Percentiles rank a stretch among this genome's conserved stretches.
Evolutionary conservation across 2,329 filamentous ascomycete species (phyloP).

Genomic region (Fusarium mundagurra): DNA sequence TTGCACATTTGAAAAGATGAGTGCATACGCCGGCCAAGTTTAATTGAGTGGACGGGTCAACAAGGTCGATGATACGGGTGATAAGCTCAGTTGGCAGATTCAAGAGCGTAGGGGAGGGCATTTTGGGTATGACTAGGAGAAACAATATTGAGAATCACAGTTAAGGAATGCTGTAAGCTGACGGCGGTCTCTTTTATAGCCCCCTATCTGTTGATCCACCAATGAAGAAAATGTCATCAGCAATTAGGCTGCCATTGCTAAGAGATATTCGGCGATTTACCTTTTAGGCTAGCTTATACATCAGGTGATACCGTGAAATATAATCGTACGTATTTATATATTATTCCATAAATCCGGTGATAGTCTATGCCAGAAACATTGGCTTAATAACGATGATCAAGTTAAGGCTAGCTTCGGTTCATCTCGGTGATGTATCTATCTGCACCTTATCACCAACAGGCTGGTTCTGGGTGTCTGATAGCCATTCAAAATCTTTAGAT

Average conservation of each 20-base stretch:
- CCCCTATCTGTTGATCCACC: not conserved
- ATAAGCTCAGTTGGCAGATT: not conserved
- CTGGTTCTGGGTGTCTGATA: too few relatives aligned
- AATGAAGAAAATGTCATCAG: not conserved
- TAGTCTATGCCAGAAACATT: too few relatives aligned
- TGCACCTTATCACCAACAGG: too few relatives aligned
- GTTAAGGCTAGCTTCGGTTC: too few relatives aligned
- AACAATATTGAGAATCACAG: accelerated
- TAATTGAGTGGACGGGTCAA: not conserved
- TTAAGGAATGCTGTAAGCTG: not conserved
- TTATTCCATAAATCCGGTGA: too few relatives aligned
- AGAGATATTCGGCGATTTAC: not conserved
- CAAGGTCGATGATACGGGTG: not conserved
- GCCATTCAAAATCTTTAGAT: too few relatives aligned
- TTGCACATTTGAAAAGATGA: not conserved
- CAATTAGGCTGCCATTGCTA: not conserved
- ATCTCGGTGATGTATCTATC: too few relatives aligned
- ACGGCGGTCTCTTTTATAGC: not conserved
- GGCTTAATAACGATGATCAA: too few relatives aligned
- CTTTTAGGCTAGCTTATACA: too few relatives aligned
- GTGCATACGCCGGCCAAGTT: not conserved
- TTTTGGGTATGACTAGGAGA: not conserved
- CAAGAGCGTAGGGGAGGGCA: not conserved
- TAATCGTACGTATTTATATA: too few relatives aligned
- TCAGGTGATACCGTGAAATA: too few relatives aligned